Evolutionary conservation across 179 eudicot species (phyloP), one percentile per base, ranked within the genome.

Genomic region (Gypsophila paniculata): DNA sequence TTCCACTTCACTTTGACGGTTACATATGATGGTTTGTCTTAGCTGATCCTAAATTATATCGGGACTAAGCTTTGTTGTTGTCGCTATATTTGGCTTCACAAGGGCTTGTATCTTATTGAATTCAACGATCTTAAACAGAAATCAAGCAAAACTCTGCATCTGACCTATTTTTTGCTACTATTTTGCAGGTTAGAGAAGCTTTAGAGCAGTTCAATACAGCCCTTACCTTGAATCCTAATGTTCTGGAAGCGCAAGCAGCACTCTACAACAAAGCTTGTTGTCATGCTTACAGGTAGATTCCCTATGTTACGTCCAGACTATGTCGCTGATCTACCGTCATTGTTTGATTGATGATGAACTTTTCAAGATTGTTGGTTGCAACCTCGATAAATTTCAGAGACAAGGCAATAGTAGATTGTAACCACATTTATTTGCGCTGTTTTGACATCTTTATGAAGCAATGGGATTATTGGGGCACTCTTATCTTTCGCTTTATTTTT

Each of bases 201-300:
- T 90, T 95, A 4, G 70, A 60, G 38, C 93, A 90, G 79, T 95
- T 95, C 77, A 96, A 95, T 63, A 86, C 81, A 26, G 99, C 99
- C 39, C 96, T 95, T 66, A 84, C 89, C 74, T 77, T 88, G 69
- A 79, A 80, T 78, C 99, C 99, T 55, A 95, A 88, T 78, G 86
- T 87, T 53, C 74, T 88, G 77, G 99, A 95, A 79, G 86, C 99
- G 81, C 99, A 95, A 87, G 99, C 99, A 67, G 99, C 99, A 68
- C 77, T 87, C 12, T 95, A 95, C 83, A 95, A 95, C 82, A 95
- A 95, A 85, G 99, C 99, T 32, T 95, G 99, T 49, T 95, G 99
- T 72, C 98, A 92, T 84, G 96, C 98, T 61, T 95, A 88, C 81
- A 90, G 99, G 99, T 95, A 79, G 58, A 34, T 26, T 42, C 25